Conservation (phyloP, 2,329 filamentous ascomycete genomes). For the Cryphonectria parasitica region DNA sequence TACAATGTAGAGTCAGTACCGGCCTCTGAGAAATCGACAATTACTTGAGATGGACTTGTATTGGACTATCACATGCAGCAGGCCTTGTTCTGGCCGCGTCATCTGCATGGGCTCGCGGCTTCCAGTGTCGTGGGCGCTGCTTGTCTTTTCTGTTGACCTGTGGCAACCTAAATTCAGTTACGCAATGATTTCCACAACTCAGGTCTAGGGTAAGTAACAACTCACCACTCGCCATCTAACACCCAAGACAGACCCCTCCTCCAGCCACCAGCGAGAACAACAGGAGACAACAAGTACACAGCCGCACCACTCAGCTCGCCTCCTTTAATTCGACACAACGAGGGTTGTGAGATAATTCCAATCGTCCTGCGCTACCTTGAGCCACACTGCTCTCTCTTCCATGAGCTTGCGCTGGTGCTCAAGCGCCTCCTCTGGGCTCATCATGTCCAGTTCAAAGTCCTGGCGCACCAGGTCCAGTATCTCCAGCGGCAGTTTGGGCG, state of each 20-base stretch:
- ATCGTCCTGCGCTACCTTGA: not conserved
- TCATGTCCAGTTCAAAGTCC: not conserved
- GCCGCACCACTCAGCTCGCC: too few species aligned
- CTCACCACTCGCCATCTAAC: not conserved
- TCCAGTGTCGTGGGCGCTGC: not conserved
- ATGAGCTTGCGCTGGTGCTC: constrained; percentile 29
- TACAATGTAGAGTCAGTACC: too few species aligned
- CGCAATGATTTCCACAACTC: not conserved
- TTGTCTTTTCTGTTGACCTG: not conserved
- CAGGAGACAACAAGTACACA: too few species aligned
- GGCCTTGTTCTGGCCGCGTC: not conserved
- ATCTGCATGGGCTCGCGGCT: not conserved
- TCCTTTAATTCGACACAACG: too few species aligned
- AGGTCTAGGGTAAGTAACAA: not conserved
- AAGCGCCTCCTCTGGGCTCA: constrained; percentile 29
- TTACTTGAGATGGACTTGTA: not conserved
- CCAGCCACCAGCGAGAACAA: not conserved
- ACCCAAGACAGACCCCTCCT: not conserved
- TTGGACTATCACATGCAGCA: not conserved
- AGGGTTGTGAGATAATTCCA: not conserved
- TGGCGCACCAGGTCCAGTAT: constrained; percentile 20
- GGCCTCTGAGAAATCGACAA: not conserved
- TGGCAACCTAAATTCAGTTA: not conserved
- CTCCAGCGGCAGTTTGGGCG: constrained; percentile 22
- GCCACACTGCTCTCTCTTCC: constrained; percentile 19